phyloP scores from a whole-genome alignment of 805 yeast genomes.

The Nakazawaea sp. region DNA sequence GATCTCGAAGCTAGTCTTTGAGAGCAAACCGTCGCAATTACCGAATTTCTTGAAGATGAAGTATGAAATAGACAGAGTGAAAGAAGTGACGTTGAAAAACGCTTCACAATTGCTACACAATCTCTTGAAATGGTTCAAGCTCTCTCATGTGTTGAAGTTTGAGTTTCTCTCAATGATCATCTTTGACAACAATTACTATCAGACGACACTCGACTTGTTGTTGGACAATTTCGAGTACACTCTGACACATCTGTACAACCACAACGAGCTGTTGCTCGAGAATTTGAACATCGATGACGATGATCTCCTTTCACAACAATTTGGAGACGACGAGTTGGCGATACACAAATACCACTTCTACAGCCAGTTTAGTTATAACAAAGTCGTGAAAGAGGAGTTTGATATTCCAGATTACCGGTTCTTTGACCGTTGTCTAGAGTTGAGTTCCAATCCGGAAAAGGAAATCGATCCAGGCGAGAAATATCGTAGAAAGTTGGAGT shows the following conservation, averaged over 20 bases:
- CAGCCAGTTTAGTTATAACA: constrained; percentile 12
- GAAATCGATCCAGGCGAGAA: constrained; percentile 10
- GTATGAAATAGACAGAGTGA: constrained; percentile 51
- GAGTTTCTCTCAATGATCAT: constrained; percentile 67
- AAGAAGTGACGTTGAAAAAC: constrained; percentile 56
- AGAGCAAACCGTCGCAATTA: not conserved
- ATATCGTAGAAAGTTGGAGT: constrained; percentile 14
- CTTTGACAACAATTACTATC: constrained; percentile 62
- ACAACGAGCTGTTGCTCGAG: constrained; percentile 11
- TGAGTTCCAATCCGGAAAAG: constrained; percentile 8
- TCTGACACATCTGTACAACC: constrained; percentile 4
- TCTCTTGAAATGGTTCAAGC: constrained; percentile 71
- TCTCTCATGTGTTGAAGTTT: constrained; percentile 69
- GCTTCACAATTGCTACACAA: constrained; percentile 44
- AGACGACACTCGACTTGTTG: constrained; percentile 26
- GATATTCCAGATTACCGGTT: constrained; percentile 26
- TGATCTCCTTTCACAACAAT: constrained; percentile 29
- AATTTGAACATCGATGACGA: constrained; percentile 19
- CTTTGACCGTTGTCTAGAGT: constrained; percentile 28
- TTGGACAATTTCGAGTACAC: constrained; percentile 19
- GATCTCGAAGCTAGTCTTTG: constrained; percentile 15
- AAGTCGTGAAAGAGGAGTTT: constrained; percentile 13
- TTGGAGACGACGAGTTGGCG: constrained; percentile 31
- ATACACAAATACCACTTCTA: constrained; percentile 8
- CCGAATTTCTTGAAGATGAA: constrained; percentile 26